Base-by-base conservation (phyloP, 2,329 filamentous ascomycete genomes). In the Aureobasidium sp. region DNA sequence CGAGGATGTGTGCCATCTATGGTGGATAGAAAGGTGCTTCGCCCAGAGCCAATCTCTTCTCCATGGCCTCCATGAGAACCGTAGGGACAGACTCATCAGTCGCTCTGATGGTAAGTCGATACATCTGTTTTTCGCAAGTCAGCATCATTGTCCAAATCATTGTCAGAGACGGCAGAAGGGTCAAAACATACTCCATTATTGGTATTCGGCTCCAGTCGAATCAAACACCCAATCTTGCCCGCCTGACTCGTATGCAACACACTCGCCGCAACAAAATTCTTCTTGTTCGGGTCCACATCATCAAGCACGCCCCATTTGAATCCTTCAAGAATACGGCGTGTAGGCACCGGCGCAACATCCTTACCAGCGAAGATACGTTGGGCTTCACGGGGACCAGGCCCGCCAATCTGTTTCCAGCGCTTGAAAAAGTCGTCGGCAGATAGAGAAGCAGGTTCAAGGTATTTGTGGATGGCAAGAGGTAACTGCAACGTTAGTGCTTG, bases 341-440 rank as follows among this genome's bases (percentile, higher is more conserved):
- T 87, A 67, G 90, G 91, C 2, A 78, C 76, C 63, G 89, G 84
- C 63, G 82, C 88, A 65, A 95, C 83, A 65, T 87, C 86, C 14
- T 81, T 79, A 17, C 79, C 81, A 61, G 82, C 81, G 74, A 99
- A 95, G 35, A 97, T 91, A 52, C 83, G 83, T 73, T 99, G 94
- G 0, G 90, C 87, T 74, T 99, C 95, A 33, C 95, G 84, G 1
- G 92, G 87, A 11, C 57, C 57, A 1, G 85, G 85, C 5, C 89
- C 91, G 14, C 94, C 94, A 68, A 99, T 97, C 76, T 99, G 94
- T 80, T 96, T 95, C 94, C 94, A 99, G 57, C 95, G 83, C 80
- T 95, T 97, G 83, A 99, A 99, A 76, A 97, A 99, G 72, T 99
- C 94, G 58, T 99, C 94, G 0, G 88, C 85, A 7, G 84, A 84